Evolutionary conservation across 2,329 filamentous ascomycete species (phyloP), one percentile per base, ranked within the genome.

Genomic region (Endocalyx cinctus): DNA sequence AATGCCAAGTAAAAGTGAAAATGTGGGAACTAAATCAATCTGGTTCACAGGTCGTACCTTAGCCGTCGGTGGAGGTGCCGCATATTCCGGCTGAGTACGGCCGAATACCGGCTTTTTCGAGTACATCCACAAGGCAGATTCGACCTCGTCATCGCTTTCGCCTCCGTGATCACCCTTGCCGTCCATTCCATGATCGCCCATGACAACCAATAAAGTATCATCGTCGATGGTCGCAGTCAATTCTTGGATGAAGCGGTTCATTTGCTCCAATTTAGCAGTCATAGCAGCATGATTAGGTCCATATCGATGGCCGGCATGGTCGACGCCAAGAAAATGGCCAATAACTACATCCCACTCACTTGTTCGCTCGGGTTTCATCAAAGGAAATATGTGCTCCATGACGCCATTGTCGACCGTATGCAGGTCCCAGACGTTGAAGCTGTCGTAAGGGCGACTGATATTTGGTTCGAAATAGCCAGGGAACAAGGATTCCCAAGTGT

Each of bases 161-260:
- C 92, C 92, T n/a, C 92, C 92, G 54, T 98, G 92, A 47, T 98
- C 92, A 13, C 92, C 92, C 64, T 98, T 97, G 40, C 77, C 70
- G 59, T 98, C 92, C 92, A 98, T 98, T 10, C 92, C 92, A 55
- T 98, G 92, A 57, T 98, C 92, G n/a, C 92, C 92, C 87, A 98
- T 94, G 11, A 98, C 85, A 14, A 98, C 79, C 22, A 98, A 67
- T 15, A 98, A 67, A 0, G 92, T 98, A 35, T 87, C 68, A 33
- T 96, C 84, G 48, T 95, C 90, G 13, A 98, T 67, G 4, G 67
- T 67, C 1, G 74, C 68, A 4, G 85, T 79, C 34, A 97, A 69
- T 17, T 82, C 72, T 27, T 79, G 75, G 37, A 97, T 70, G 18
- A 95, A 82, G 1, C 58, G 64, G 51, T 98, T 80, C 90, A 98